These are phyloP conservation scores for Cyberlindnera samutprakarnensis DNA, from an alignment of 805 yeast species.

Conservation along the genomic window DNA sequence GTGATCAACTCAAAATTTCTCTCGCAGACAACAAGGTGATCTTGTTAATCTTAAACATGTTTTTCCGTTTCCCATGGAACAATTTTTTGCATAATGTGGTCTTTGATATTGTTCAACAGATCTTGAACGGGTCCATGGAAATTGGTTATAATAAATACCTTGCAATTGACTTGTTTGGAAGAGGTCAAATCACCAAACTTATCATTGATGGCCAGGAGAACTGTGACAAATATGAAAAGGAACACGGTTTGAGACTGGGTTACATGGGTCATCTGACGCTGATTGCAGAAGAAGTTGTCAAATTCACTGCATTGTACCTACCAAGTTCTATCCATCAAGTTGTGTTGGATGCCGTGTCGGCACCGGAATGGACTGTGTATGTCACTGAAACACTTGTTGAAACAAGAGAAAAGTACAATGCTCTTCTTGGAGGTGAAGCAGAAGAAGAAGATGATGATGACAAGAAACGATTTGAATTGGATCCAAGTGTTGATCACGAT, in stretches of 20 bases:
- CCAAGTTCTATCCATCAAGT: constrained; percentile 24
- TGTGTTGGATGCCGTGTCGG: constrained; percentile 28
- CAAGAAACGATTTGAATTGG: constrained; percentile 22
- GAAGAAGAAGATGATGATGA: constrained; percentile 29
- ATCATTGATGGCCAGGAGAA: constrained; percentile 55
- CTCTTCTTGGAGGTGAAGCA: constrained; percentile 75
- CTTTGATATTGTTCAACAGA: constrained; percentile 92
- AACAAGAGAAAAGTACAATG: constrained; percentile 89
- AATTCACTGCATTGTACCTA: constrained; percentile 42
- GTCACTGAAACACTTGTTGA: constrained; percentile 78
- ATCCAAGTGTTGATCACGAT: constrained; percentile 32
- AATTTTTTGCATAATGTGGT: constrained; percentile 96
- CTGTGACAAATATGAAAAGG: constrained; percentile 53
- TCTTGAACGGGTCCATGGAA: constrained; percentile 81
- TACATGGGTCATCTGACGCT: constrained; percentile 96
- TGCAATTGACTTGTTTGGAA: constrained; percentile 63
- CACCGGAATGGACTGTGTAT: constrained; percentile 68
- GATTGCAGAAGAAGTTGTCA: constrained; percentile 92
- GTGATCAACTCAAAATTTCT: constrained; percentile 81
- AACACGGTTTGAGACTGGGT: constrained; percentile 65
- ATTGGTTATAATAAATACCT: constrained; percentile 77
- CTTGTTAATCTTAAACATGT: constrained; percentile 59
- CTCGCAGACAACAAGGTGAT: constrained; percentile 69
- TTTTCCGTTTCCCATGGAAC: constrained; percentile 90
- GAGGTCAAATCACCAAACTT: constrained; percentile 48